A percentile compares a stretch with the other conserved stretches of the same genome.
Evolutionary conservation across 768 basidiomycete species (phyloP).

Genomic region (Lactarius trivialis): DNA sequence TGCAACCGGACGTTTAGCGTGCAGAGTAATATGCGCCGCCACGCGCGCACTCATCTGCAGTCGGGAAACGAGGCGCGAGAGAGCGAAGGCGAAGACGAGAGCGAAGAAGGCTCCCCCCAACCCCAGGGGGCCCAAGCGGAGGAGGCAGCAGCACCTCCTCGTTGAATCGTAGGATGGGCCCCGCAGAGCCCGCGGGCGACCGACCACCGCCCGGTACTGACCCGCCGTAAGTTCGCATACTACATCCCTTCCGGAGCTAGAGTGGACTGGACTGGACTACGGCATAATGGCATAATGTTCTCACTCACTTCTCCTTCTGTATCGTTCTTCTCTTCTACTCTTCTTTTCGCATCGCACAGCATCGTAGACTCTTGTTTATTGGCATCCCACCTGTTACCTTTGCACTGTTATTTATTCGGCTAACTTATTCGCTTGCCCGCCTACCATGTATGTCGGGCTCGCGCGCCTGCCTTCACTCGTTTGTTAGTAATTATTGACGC

Average conservation of each 20-base stretch:
- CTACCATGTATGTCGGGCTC: not conserved
- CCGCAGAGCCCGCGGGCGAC: conserved; percentile 5
- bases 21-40: conserved; percentile 83
- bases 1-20: conserved; percentile 82
- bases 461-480: not conserved
- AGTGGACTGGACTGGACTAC: not conserved
- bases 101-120: conserved; percentile 22
- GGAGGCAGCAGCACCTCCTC: not conserved
- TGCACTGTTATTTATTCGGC: conserved; percentile 18
- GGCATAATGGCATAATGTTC: conserved; percentile 10
- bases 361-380: conserved; percentile 13
- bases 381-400: conserved; percentile 15
- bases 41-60: conserved; percentile 63
- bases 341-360: conserved; percentile 9
- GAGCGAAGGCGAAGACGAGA: conserved; percentile 18
- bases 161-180: conserved; percentile 2
- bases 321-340: not conserved
- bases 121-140: not conserved
- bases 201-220: not conserved
- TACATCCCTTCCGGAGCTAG: conserved; percentile 6
- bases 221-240: conserved; percentile 2
- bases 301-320: not conserved
- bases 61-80: conserved; percentile 15
- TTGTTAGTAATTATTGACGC: conserved; percentile 9
- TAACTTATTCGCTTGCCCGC: conserved; percentile 16